Evolutionary conservation across 2,329 filamentous ascomycete genomes (phyloP).

Genomic region (Fusarium palustre): DNA sequence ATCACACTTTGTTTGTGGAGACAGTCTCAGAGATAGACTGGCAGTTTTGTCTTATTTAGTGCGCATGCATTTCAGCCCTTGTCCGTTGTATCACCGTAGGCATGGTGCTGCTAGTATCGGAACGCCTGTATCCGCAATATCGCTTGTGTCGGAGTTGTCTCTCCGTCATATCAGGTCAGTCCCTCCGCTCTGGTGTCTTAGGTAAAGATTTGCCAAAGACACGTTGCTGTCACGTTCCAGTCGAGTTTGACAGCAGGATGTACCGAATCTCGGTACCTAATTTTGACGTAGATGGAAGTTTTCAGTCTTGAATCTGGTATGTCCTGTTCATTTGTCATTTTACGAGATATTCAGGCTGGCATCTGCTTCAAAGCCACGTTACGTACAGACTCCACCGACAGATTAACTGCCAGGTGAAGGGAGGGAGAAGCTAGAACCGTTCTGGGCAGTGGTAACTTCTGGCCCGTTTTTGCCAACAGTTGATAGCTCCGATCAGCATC

Average conservation of each 20-base stretch:
- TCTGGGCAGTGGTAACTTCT: neutral
- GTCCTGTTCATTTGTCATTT: neutral
- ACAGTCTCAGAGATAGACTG: neutral
- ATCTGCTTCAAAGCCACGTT: neutral
- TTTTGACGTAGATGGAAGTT: neutral
- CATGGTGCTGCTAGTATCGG: neutral
- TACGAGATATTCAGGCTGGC: neutral
- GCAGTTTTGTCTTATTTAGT: neutral
- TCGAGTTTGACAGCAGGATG: rapidly evolving
- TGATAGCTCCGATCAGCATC: neutral
- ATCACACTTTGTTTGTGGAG: neutral
- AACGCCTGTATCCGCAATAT: neutral
- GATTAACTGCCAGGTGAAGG: neutral
- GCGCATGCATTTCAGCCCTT: neutral
- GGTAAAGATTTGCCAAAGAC: neutral
- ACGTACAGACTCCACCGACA: neutral
- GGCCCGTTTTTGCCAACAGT: neutral
- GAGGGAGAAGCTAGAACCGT: neutral
- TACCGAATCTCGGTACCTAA: neutral
- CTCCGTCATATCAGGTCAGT: neutral
- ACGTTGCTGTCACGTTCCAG: neutral
- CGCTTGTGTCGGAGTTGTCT: too few species aligned
- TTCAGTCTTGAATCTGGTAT: too few species aligned
- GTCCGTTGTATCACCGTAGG: neutral
- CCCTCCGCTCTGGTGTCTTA: neutral